phyloP scores from a whole-genome alignment of 164 flowering plant genomes.

The Dillenia suffruticosa region DNA sequence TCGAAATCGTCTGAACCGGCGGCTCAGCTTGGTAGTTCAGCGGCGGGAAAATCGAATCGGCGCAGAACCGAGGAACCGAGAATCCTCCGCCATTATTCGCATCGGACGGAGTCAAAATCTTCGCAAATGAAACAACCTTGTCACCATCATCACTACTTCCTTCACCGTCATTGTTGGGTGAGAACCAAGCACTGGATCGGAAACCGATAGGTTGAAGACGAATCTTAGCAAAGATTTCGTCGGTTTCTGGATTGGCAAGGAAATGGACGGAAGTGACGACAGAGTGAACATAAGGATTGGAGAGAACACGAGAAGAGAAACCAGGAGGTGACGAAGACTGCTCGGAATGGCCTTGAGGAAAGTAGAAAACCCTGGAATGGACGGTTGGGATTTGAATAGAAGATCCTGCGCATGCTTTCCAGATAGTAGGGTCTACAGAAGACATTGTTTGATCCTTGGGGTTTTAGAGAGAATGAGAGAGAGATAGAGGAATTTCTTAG shows the following conservation, averaged over 20 bases:
- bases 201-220: constrained; percentile 18
- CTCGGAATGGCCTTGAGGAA: constrained; percentile 76
- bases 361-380: constrained; percentile 64
- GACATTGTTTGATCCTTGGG: constrained; percentile 13
- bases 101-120: constrained; percentile 71
- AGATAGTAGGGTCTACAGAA: constrained; percentile 39
- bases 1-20: constrained; percentile 57
- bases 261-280: constrained; percentile 28
- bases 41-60: constrained; percentile 69
- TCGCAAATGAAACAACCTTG: constrained; percentile 38
- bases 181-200: neutral
- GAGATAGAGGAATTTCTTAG: no score
- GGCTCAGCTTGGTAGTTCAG: constrained; percentile 50
- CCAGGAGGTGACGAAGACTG: constrained; percentile 23
- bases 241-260: constrained; percentile 45
- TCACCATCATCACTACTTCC: neutral
- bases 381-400: constrained; percentile 39
- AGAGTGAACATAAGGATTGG: constrained; percentile 29
- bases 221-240: constrained; percentile 47
- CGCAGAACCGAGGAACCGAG: constrained; percentile 79
- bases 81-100: constrained; percentile 93
- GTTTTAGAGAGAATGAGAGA: neutral
- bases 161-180: neutral
- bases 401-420: constrained; percentile 69
- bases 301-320: constrained; percentile 13